Conservation (phyloP, 495 filamentous ascomycete species). For the Neurospora terricola region DNA sequence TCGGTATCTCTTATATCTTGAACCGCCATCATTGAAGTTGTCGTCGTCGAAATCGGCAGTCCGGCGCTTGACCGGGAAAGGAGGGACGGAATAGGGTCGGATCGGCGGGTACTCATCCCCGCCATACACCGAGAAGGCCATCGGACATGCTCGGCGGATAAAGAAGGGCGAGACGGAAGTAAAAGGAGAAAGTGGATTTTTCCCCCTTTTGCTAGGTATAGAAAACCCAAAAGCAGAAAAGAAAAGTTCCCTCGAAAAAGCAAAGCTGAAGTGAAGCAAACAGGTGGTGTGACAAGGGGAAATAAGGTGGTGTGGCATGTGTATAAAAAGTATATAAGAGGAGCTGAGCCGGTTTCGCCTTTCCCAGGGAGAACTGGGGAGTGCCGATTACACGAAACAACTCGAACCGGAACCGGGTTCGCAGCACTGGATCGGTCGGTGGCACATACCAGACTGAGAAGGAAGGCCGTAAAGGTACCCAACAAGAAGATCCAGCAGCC, state of each 20-base stretch:
- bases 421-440: background rate
- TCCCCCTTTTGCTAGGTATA: background rate
- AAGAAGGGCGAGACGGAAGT: background rate
- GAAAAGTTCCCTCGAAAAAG: background rate
- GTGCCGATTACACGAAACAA: background rate
- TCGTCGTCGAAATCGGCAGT: slow-evolving; percentile 12
- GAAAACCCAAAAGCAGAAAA: background rate
- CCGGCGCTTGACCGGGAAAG: slow-evolving; percentile 19
- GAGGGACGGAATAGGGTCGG: slow-evolving; percentile 5
- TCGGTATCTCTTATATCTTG: slow-evolving; percentile 9
- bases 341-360: background rate
- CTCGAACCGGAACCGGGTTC: background rate
- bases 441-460: background rate
- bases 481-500: background rate
- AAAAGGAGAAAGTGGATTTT: background rate
- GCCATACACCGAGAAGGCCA: slow-evolving; percentile 22
- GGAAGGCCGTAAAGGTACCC: background rate
- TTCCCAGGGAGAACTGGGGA: background rate
- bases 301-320: background rate
- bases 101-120: slow-evolving; percentile 21
- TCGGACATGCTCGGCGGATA: slow-evolving; percentile 22
- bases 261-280: background rate
- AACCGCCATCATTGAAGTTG: slow-evolving; percentile 1
- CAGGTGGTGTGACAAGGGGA: background rate
- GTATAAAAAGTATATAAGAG: background rate